Evolutionary conservation across 2,329 filamentous ascomycete species (phyloP), one percentile per base, ranked within the genome.

Genomic region (Talaromyces sp.): DNA sequence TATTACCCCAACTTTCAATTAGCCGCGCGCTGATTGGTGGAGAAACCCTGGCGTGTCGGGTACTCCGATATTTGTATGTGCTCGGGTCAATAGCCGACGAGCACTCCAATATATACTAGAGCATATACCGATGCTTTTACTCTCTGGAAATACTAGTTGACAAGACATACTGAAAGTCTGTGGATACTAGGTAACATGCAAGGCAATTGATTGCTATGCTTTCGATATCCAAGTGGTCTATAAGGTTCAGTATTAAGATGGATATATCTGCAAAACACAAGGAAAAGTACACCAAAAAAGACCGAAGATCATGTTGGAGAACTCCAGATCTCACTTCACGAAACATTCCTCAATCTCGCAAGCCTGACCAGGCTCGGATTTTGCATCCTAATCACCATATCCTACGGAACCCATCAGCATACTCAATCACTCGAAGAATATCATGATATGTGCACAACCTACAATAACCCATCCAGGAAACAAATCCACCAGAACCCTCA

Each of bases 1-100:
- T 25, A 27, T 43, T 45, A 43, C 56, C 36, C 56, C 56, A 59
- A 59, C 36, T 59, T 59, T 45, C 38, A 59, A 45, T n/a, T 25
- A n/a, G 29, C 56, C 5, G 36, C 22, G n/a, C 36, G 13, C 8
- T 59, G 56, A 59, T 45, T 59, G 56, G 56, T 59, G 56, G 56
- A 59, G 10, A 43, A 59, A 43, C 25, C 25, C 45, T 49, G 10
- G 15, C 31, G 11, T n/a, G 6, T 11, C 36, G 56, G 31, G 17
- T 56, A 36, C 13, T 45, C 40, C 40, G 40, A 45, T 7, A 5
- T 10, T 19, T 10, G 8, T 27, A 47, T 25, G 25, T 8, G 3
- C 15, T 43, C 11, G 17, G n/a, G 36, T 29, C 56, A 59, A 31
- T 59, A 59, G 19, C 56, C 36, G 56, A 59, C 19, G 19, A 51